Percentiles rank a stretch among this genome's conserved stretches.
These are phyloP conservation scores for Lactarius psammicola DNA, from an alignment of 768 basidiomycete genomes.

Conservation along the genomic window DNA sequence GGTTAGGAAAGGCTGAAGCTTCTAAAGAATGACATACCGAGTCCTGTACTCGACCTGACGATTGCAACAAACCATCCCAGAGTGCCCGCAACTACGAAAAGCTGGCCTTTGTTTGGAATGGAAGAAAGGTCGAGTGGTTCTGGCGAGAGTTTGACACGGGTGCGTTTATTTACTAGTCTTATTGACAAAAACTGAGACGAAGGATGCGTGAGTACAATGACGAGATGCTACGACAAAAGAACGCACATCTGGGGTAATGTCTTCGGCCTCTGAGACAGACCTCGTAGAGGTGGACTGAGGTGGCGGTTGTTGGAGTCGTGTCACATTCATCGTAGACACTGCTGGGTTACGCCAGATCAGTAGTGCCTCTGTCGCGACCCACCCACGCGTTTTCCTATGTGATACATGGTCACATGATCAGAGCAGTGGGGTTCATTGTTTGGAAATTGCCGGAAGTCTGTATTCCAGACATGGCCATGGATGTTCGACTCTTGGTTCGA, in stretches of 20 bases:
- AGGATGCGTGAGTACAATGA: not conserved
- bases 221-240: not conserved
- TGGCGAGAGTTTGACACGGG: constrained; percentile 62
- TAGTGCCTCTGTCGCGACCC: no score
- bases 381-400: no score
- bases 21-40: constrained; percentile 29
- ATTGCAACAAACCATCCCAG: constrained; percentile 73
- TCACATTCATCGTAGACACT: no score
- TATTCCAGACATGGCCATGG: no score
- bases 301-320: constrained; percentile 24
- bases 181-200: constrained; percentile 42
- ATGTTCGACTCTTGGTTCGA: no score
- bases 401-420: no score
- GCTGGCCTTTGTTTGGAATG: constrained; percentile 45
- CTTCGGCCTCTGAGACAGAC: constrained; percentile 23
- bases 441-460: no score
- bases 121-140: constrained; percentile 45
- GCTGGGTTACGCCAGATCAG: no score
- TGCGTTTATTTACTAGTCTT: constrained; percentile 52
- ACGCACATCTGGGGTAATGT: constrained; percentile 27
- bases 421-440: no score
- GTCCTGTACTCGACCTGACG: constrained; percentile 37
- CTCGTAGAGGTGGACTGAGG: constrained; percentile 16
- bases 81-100: constrained; percentile 59
- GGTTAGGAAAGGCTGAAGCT: constrained; percentile 9